Percentiles rank a stretch among this genome's conserved stretches.
Evolutionary conservation across 768 basidiomycete genomes (phyloP).

Genomic region (Kwoniella mangroviensis): DNA sequence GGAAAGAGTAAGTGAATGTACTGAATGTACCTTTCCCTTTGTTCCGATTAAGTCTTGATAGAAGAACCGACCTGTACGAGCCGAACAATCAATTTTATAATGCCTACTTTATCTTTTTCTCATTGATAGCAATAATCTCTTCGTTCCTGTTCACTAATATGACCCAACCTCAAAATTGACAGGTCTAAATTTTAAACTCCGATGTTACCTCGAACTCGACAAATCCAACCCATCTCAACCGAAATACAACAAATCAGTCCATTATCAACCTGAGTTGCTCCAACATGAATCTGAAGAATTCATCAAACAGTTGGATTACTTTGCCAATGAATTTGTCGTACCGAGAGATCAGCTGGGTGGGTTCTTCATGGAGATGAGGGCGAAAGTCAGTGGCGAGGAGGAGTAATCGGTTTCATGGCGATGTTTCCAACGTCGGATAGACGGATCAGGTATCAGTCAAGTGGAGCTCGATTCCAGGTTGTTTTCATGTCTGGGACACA

Average conservation of each 20-base stretch:
- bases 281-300: conserved; percentile 50
- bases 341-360: conserved; percentile 40
- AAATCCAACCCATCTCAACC: conserved; percentile 18
- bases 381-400: conserved; percentile 33
- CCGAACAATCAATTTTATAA: too few relatives aligned
- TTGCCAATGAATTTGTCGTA: conserved; percentile 40
- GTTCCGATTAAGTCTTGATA: background rate
- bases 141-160: too few relatives aligned
- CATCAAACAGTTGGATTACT: conserved; percentile 40
- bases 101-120: too few relatives aligned
- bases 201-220: conserved; percentile 44
- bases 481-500: too few relatives aligned
- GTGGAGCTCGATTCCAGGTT: too few relatives aligned
- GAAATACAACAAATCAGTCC: conserved; percentile 29
- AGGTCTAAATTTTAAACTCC: conserved; percentile 55
- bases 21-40: background rate
- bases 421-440: background rate
- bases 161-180: background rate
- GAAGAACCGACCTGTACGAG: too few relatives aligned
- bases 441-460: background rate
- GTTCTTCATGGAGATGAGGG: conserved; percentile 41
- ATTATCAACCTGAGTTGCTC: conserved; percentile 47
- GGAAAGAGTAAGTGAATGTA: conserved; percentile 40
- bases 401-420: background rate
- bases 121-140: too few relatives aligned